Evolutionary conservation across 768 basidiomycete genomes (phyloP), one percentile per base, ranked within the genome.

Genomic region (Hydnomerulius pinastri): DNA sequence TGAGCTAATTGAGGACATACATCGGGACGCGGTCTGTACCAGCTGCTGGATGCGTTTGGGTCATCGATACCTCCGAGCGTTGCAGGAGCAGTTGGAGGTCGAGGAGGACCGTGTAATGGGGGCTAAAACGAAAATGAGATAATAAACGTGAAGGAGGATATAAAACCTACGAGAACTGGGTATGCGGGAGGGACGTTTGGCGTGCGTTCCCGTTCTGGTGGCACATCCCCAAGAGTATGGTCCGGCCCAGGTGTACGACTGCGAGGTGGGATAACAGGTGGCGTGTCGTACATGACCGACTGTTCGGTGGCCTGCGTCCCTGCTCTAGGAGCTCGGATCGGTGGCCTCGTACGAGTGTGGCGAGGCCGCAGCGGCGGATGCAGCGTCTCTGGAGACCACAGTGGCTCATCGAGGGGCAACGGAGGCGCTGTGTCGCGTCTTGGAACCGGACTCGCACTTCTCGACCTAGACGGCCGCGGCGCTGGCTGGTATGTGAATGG

Each of bases 401-500:
- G 46, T 6, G 45, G 54, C 10, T 59, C 54, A 10, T 61, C 64
- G 4, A 51, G 55, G 15, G 60, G 55, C 17, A 66, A 69, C 36
- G 65, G 64, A 8, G 73, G 70, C 2, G 59, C 59, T 0, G 62
- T 56, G 9, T 55, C 51, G 29, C 55, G 48, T 56, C 51, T 61
- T 61, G 39, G 58, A 55, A 46, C 43, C 1, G 77, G 77, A 53
- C 74, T 76, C 15, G 72, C 60, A 33, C 76, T 78, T 44, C 74
- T 69, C 15, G 75, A 72, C 28, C 75, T 66, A 1, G 67, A 47
- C 15, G 62, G 61, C 38, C 69, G 58, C 6, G 75, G 73, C 6
- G 73, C 68, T 12, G 81, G 81, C 33, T 79, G 77, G 57, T 82
- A 85, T 11, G 68, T 65, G 47, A 87, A 78, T 0, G 80, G 81